Evolutionary conservation across 1,139 yeast species (phyloP).

Genomic region (Sugiyamaella xylanicola): DNA sequence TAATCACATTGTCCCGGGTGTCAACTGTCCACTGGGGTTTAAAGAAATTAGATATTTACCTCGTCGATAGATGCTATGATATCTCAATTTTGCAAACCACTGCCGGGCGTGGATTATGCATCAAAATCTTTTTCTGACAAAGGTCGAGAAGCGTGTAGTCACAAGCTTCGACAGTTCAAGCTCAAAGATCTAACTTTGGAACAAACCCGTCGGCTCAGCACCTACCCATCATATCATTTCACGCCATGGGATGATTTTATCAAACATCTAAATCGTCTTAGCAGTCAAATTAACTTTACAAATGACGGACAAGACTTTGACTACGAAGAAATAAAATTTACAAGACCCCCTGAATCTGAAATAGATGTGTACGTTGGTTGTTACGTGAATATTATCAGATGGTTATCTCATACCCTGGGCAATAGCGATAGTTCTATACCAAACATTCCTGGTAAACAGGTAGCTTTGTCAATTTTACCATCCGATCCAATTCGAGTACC

Average conservation of each 20-base stretch:
- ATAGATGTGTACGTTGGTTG: conserved; percentile 17
- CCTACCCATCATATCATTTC: conserved; percentile 11
- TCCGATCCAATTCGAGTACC: neutral
- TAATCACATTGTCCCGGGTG: too few species aligned
- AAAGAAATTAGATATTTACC: too few species aligned
- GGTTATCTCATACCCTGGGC: conserved; percentile 6
- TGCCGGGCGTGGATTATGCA: conserved; percentile 6
- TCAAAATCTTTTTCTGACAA: too few species aligned
- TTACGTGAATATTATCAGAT: conserved; percentile 16
- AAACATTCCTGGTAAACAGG: neutral
- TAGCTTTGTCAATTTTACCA: neutral
- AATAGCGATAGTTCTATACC: neutral
- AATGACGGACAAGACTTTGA: neutral
- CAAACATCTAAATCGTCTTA: conserved; percentile 8
- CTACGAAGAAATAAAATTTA: conserved; percentile 15
- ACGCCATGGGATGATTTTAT: conserved; percentile 10
- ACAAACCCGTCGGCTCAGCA: conserved; percentile 9
- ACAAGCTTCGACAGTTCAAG: neutral
- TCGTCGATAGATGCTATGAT: too few species aligned
- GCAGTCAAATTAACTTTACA: neutral
- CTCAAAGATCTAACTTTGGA: conserved; percentile 5
- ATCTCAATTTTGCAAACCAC: conserved; percentile 6
- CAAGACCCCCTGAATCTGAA: conserved; percentile 9
- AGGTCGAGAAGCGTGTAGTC: too few species aligned
- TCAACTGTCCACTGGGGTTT: too few species aligned